Evolutionary conservation across 2,329 filamentous ascomycete genomes (phyloP), one percentile per base, ranked within the genome.

Genomic region (Aspergillus neoniger): DNA sequence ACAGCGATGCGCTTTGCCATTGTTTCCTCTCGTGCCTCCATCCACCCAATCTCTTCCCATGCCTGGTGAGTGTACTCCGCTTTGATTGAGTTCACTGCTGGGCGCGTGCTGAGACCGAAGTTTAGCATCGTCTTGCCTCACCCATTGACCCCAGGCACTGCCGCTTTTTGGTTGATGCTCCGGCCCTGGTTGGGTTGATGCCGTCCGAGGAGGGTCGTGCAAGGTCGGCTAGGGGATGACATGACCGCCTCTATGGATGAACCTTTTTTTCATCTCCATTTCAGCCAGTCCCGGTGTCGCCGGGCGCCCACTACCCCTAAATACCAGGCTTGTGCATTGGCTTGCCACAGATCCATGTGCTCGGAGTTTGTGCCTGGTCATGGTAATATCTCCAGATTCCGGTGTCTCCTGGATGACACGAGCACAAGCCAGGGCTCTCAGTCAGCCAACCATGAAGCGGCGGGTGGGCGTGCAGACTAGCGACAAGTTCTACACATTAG

Each of bases 51-150:
- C 25, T 39, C 43, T 23, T 49, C 50, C 53, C 64, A 56, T 58
- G 59, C 53, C 64, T 60, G 59, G 58, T 58, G 47, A 58, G 53
- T 59, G 51, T 58, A 52, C 64, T 55, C 61, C 58, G 55, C 62
- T 54, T 61, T 48, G 56, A 60, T 65, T 28, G 56, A 36, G 58
- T 51, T 60, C 53, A 50, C 58, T 48, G 28, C 55, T 61, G 59
- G 61, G 66, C 66, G 66, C 65, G 54, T 68, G 58, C 64, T 66
- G 62, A 67, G 61, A 64, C 60, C 38, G 39, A 39, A 52, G 50
- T 36, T 36, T 56, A 56, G 61, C 60, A 59, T 61, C 53, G 47
- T 51, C 17, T 38, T 32, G 53, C 47, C 43, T 44, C 38, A 43
- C 50, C 58, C 49, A 55, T 54, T 63, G 58, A 63, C 52, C 55